phyloP scores from a whole-genome alignment of 768 basidiomycete species.

The Collybia sordida region DNA sequence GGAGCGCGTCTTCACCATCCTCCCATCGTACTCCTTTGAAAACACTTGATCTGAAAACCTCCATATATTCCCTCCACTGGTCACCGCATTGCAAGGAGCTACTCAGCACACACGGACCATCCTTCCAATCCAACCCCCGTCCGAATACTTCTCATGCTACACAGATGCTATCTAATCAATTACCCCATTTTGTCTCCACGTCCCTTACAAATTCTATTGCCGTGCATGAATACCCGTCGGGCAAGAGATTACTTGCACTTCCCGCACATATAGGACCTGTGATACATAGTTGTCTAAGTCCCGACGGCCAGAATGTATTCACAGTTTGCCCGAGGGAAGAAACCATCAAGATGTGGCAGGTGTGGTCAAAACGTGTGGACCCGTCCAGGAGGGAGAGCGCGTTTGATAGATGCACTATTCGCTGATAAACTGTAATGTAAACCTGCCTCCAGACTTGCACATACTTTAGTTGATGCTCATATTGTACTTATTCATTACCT shows the following conservation, averaged over 20 bases:
- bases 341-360: slow-evolving; percentile 73
- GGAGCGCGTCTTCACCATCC: slow-evolving; percentile 50
- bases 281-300: slow-evolving; percentile 62
- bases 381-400: slow-evolving; percentile 36
- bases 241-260: slow-evolving; percentile 49
- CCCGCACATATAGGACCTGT: slow-evolving; percentile 57
- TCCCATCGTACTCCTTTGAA: slow-evolving; percentile 40
- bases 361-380: slow-evolving; percentile 47
- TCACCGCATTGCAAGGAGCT: slow-evolving; percentile 86
- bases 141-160: slow-evolving; percentile 13
- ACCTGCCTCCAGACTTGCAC: no score
- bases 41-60: slow-evolving; percentile 78
- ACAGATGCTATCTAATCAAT: slow-evolving; percentile 34
- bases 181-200: slow-evolving; percentile 45
- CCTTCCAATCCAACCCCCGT: slow-evolving; percentile 49
- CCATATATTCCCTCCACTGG: slow-evolving; percentile 67
- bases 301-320: slow-evolving; percentile 61
- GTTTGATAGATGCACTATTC: slow-evolving; percentile 47
- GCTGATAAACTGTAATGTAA: slow-evolving; percentile 22
- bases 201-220: slow-evolving; percentile 68
- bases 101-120: slow-evolving; percentile 81
- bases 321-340: slow-evolving; percentile 65
- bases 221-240: slow-evolving; percentile 73
- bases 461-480: no score
- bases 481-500: no score